Evolutionary conservation across 495 filamentous ascomycete species (phyloP), one percentile per base, ranked within the genome.

Genomic region (Aspergillus conjunctus): DNA sequence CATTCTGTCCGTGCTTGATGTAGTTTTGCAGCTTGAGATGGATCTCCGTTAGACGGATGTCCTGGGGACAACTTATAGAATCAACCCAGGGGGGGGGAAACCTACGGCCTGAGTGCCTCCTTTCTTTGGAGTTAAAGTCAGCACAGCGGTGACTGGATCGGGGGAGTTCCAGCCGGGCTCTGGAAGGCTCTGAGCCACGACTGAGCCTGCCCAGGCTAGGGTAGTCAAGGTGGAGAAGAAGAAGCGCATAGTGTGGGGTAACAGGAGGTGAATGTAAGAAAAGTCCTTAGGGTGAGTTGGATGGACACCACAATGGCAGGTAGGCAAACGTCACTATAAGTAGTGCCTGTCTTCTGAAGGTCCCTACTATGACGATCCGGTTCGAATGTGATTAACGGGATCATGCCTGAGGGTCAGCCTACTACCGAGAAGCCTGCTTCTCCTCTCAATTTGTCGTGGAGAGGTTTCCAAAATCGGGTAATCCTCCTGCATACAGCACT

Each of bases 161-260:
- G 46, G 46, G 22, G 46, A 50, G 46, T 50, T 50, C 46, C 46
- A 50, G 18, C 46, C 46, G 12, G 46, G 46, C 22, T 26, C 1
- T 1, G 46, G 46, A 50, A 50, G 46, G 18, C 46, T 50, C 46
- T 50, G 46, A 22, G 46, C 46, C 11, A 22, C 11, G 7, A 26
- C 22, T 18, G 46, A 50, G 1, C n/a, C 46, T 1, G 46, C 46
- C 18, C 18, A 26, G 46, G 46, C 46, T 9, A 50, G 7, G 20
- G 46, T 26, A 22, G 46, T 50, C 46, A 50, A 50, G 46, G 46
- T n/a, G n/a, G n/a, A n/a, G 18, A 50, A 26, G 22, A 26, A 22
- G 46, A 50, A 50, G 46, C 46, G 46, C 46, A 50, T 50, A 20
- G 14, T 50, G 46, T 50, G 34, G 34, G 34, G 34, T 37, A 37